phyloP scores from a whole-genome alignment of 2,329 filamentous ascomycete genomes.

The Colletotrichum cordylinicola region DNA sequence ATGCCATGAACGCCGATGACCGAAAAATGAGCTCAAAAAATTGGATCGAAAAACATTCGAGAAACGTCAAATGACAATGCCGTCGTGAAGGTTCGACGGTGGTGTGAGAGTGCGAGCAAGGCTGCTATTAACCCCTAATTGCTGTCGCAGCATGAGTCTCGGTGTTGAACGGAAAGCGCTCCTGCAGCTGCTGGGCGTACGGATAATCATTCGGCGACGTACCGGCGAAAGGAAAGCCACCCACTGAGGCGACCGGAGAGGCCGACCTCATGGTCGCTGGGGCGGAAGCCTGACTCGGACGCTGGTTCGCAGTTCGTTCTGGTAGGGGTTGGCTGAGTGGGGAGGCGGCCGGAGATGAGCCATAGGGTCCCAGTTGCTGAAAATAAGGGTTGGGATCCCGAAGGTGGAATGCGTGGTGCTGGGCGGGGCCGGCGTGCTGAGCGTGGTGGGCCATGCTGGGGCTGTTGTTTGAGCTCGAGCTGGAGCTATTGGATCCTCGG shows the following conservation, averaged over 20 bases:
- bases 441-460: constrained; percentile 39
- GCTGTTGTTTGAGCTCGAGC: constrained; percentile 42
- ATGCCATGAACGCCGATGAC: constrained; percentile 17
- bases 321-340: constrained; percentile 30
- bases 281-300: constrained; percentile 32
- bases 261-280: constrained; percentile 42
- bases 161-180: constrained; percentile 53
- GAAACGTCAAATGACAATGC: constrained; percentile 18
- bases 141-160: constrained; percentile 57
- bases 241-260: constrained; percentile 51
- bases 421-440: constrained; percentile 40
- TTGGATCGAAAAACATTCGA: constrained; percentile 15
- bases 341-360: constrained; percentile 38
- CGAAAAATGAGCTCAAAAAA: neutral
- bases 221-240: constrained; percentile 52
- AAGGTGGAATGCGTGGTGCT: constrained; percentile 46
- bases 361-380: constrained; percentile 30
- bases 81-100: neutral
- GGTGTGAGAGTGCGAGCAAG: neutral
- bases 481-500: constrained; percentile 38
- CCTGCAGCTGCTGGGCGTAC: constrained; percentile 46
- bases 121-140: constrained; percentile 42
- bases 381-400: constrained; percentile 21
- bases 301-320: constrained; percentile 35
- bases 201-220: constrained; percentile 47